These are phyloP conservation scores for Malassezia yamatoensis DNA, from an alignment of 1,284 basidiomycete species.

Conservation along the genomic window DNA sequence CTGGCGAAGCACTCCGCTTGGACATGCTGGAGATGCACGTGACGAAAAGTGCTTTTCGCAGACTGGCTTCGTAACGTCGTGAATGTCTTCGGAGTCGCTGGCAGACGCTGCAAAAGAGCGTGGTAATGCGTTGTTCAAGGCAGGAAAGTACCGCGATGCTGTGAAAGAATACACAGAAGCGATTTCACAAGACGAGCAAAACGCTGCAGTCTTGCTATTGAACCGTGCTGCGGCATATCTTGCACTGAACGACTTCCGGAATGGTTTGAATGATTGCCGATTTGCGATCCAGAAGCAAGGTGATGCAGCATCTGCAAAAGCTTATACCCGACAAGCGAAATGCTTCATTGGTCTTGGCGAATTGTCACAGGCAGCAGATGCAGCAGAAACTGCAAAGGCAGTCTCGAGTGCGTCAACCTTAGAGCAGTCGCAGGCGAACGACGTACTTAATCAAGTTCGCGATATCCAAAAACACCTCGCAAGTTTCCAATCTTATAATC, in stretches of 20 bases:
- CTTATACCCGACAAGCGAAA: conserved; percentile 29
- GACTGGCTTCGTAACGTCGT: conserved; percentile 4
- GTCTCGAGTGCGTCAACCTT: neutral
- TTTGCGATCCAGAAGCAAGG: conserved; percentile 59
- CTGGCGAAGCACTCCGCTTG: neutral
- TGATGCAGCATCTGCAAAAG: conserved; percentile 25
- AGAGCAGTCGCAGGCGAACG: conserved; percentile 23
- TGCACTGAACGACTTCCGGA: conserved; percentile 63
- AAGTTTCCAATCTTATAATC: conserved; percentile 59
- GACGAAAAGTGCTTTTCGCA: conserved; percentile 1
- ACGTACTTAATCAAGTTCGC: conserved; percentile 26
- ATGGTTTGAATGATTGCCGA: conserved; percentile 68
- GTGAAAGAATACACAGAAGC: conserved; percentile 37
- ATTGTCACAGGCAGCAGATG: neutral
- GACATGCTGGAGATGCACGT: neutral
- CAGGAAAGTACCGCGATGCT: conserved; percentile 38
- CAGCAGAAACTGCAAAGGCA: neutral
- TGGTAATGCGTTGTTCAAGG: conserved; percentile 42
- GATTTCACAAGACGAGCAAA: conserved; percentile 56
- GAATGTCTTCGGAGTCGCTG: conserved; percentile 3
- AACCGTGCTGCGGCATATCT: conserved; percentile 80
- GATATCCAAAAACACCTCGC: conserved; percentile 28
- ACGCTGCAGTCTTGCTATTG: conserved; percentile 68
- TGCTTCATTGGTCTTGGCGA: conserved; percentile 40
- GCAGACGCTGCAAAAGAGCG: conserved; percentile 40